Conservation (phyloP, 164 flowering plant species). For the Chimonanthus praecox region DNA sequence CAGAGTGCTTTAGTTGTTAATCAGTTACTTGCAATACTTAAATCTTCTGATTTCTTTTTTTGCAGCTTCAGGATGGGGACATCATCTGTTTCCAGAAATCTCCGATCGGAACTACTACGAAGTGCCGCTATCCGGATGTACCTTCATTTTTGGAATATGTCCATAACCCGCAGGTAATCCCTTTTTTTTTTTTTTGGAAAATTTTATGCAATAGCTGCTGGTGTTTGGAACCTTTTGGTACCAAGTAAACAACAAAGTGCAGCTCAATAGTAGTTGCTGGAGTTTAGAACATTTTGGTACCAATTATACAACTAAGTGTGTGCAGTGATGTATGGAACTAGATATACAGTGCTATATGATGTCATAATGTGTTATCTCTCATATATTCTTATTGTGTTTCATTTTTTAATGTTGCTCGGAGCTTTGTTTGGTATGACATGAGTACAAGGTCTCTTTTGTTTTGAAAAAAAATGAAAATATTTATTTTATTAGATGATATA, state of each 20-base stretch:
- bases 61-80: conserved; percentile 95
- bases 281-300: not conserved
- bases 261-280: not conserved
- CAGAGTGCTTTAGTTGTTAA: not conserved
- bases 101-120: conserved; percentile 33
- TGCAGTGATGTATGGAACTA: not conserved
- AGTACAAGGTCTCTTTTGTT: too few relatives aligned
- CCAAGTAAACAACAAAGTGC: too few relatives aligned
- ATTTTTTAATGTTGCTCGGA: too few relatives aligned
- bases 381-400: too few relatives aligned
- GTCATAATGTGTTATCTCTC: not conserved
- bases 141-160: conserved; percentile 88
- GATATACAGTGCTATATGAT: not conserved
- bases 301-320: not conserved
- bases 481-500: too few relatives aligned
- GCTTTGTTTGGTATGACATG: too few relatives aligned
- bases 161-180: conserved; percentile 86
- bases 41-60: conserved; percentile 3
- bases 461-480: too few relatives aligned
- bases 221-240: too few relatives aligned
- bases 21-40: not conserved
- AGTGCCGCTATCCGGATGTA: conserved; percentile 69
- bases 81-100: conserved; percentile 86
- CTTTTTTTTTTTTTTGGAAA: too few relatives aligned
- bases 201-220: too few relatives aligned